Percentiles rank a stretch among this genome's conserved stretches.
Evolutionary conservation across 1,139 yeast species (phyloP).

Genomic region (Debaryomycetaceae sp.): DNA sequence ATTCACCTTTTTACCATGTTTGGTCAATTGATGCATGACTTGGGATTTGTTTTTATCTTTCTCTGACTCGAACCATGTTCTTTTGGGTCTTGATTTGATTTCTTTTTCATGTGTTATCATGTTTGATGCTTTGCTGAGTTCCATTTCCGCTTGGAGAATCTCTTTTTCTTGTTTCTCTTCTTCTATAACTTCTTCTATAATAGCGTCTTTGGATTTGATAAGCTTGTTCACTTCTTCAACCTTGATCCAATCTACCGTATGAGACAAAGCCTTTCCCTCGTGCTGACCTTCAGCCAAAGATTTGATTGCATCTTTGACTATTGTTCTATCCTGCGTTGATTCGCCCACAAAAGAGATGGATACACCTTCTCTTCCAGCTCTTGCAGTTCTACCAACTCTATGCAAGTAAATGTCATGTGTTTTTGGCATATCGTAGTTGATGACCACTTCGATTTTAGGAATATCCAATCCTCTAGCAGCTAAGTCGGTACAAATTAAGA

Average conservation of each 20-base stretch:
- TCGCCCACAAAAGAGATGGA: constrained; percentile 95
- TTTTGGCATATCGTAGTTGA: constrained; percentile 95
- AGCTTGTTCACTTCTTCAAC: constrained; percentile 65
- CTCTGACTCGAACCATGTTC: constrained; percentile 94
- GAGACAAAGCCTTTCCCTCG: constrained; percentile 64
- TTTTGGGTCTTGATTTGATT: constrained; percentile 83
- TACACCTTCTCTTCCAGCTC: constrained; percentile 96
- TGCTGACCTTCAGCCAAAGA: constrained; percentile 42
- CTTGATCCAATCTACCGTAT: constrained; percentile 82
- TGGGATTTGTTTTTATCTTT: constrained; percentile 52
- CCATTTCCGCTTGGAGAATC: constrained; percentile 85
- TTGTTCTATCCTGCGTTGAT: constrained; percentile 73
- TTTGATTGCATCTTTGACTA: constrained; percentile 84
- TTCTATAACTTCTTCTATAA: constrained; percentile 70
- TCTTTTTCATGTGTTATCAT: constrained; percentile 76
- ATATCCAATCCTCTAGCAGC: constrained; percentile 99
- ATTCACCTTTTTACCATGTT: constrained; percentile 43
- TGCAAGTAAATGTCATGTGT: constrained; percentile 86
- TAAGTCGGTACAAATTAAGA: constrained; percentile 91
- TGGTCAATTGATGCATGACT: constrained; percentile 43
- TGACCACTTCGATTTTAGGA: constrained; percentile 91
- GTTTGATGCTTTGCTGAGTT: constrained; percentile 80
- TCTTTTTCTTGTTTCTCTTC: constrained; percentile 92
- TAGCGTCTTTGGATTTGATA: constrained; percentile 55
- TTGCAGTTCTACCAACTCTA: constrained; percentile 98